Base-by-base conservation (phyloP, 2,329 filamentous ascomycete genomes). In the Stachybotrys elegans region DNA sequence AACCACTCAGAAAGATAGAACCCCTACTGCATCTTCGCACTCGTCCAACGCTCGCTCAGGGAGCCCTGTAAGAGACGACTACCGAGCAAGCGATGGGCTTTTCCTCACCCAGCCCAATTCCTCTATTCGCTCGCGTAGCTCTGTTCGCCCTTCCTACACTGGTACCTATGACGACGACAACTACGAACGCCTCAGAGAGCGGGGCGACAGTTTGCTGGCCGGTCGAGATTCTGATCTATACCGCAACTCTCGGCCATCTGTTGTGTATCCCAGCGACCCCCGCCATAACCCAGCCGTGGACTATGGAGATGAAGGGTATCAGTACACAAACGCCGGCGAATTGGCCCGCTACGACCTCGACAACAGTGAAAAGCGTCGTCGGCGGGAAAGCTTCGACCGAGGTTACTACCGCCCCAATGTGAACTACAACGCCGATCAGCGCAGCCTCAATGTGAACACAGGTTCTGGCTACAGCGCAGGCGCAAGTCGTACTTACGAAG, bases 241-340 rank as follows among this genome's bases (percentile, higher is more conserved):
- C 50, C 72, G 72, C 48, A 66, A 65, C 44, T 61, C 68, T 39
- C 72, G 75, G 9, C 70, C 73, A 6, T 67, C 69, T 19, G 63
- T 69, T 12, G 52, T 68, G 19, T 79, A 76, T 49, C 61, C 67
- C 31, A 69, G 61, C 48, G 61, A 66, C 9, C 60, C 69, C 2
- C 70, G 70, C 37, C 71, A 72, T 45, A 63, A 65, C 47, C 65
- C 65, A 13, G 62, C 66, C 45, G 63, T 75, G 36, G 74, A 78
- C 49, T 80, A 79, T 49, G 76, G 75, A 12, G 75, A 78, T 22
- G 75, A 81, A 38, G 79, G 75, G 8, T 84, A 78, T 53, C 77
- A 81, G 52, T 84, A 84, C 53, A 83, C 80, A 8, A 82, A 79
- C 46, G 78, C 79, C 13, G 73, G 76, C 49, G 79, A 83, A 43